Evolutionary conservation across 192 early-diverging fungal genomes (phyloP).

Genomic region (Coemansia sp.): DNA sequence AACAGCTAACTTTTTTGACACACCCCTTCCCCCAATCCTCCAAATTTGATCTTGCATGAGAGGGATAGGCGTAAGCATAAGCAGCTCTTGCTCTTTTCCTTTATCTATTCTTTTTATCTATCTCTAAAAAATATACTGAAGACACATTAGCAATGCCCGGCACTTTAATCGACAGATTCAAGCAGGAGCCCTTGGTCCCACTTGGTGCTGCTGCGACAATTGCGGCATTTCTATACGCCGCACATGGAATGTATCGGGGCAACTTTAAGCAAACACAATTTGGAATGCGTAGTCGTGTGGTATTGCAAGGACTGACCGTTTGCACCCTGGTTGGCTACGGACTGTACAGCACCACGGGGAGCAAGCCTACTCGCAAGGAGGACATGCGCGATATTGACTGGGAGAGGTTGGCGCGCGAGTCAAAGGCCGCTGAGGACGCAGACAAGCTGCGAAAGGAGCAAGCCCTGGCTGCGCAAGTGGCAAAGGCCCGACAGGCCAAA

Average conservation of each 20-base stretch:
- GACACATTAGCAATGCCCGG: conserved; percentile 15
- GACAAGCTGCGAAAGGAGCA: conserved; percentile 17
- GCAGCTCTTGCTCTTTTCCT: neutral
- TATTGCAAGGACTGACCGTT: conserved; percentile 46
- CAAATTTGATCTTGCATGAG: neutral
- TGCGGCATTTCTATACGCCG: conserved; percentile 41
- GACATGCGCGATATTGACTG: conserved; percentile 46
- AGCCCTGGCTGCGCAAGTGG: conserved; percentile 6
- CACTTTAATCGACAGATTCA: conserved; percentile 26
- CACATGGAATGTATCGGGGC: conserved; percentile 30
- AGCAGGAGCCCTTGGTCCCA: conserved; percentile 47
- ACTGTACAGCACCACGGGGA: conserved; percentile 6
- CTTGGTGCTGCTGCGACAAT: conserved; percentile 38
- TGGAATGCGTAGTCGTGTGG: conserved; percentile 51
- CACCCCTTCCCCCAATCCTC: neutral
- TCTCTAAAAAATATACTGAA: neutral
- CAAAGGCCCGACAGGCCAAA: conserved; percentile 14
- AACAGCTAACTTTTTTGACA: neutral
- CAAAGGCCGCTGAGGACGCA: conserved; percentile 25
- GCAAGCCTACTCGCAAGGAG: neutral
- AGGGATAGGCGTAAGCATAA: neutral
- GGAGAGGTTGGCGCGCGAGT: conserved; percentile 43
- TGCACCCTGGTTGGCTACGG: conserved; percentile 38
- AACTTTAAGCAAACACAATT: conserved; percentile 33
- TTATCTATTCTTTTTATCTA: neutral